Percentiles rank a stretch among this genome's conserved stretches.
phyloP scores from a whole-genome alignment of 2,329 filamentous ascomycete genomes.

The Zelopaecilomyces penicillatus region DNA sequence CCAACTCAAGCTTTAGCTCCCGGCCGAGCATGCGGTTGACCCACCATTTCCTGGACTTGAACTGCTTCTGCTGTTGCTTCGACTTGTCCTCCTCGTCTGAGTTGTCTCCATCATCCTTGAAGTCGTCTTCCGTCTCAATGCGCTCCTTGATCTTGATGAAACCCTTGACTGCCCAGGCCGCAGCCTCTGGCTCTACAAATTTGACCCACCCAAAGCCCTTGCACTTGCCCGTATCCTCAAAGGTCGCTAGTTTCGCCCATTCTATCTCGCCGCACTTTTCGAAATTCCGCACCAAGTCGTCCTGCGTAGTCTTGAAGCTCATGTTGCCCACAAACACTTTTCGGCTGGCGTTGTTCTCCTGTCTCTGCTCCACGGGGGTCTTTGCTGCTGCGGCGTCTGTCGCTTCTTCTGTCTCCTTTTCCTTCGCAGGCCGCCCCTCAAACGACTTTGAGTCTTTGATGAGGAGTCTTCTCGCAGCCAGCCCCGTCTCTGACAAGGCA shows the following conservation, averaged over 20 bases:
- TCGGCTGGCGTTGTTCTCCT: slow-evolving; percentile 54
- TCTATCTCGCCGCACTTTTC: slow-evolving; percentile 74
- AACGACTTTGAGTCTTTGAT: slow-evolving; percentile 92
- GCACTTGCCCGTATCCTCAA: slow-evolving; percentile 95
- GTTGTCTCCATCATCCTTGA: slow-evolving; percentile 39
- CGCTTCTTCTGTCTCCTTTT: slow-evolving; percentile 26
- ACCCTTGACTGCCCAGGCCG: slow-evolving; percentile 63
- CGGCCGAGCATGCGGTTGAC: slow-evolving; percentile 77
- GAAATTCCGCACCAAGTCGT: slow-evolving; percentile 74
- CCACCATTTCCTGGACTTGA: slow-evolving; percentile 65
- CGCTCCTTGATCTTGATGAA: slow-evolving; percentile 65
- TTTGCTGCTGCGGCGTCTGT: slow-evolving; percentile 23
- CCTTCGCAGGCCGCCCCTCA: slow-evolving; percentile 75
- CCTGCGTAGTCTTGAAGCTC: slow-evolving; percentile 71
- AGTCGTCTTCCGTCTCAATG: slow-evolving; percentile 54
- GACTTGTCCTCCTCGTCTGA: slow-evolving; percentile 33
- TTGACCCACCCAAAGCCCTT: slow-evolving; percentile 96
- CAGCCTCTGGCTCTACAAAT: slow-evolving; percentile 71
- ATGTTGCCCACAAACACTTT: slow-evolving; percentile 92
- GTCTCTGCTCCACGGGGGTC: slow-evolving; percentile 25
- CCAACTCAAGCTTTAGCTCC: slow-evolving; percentile 79
- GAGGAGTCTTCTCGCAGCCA: slow-evolving; percentile 69
- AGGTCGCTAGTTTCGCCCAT: slow-evolving; percentile 83
- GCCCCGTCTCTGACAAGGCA: slow-evolving; percentile 73
- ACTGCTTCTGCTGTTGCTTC: slow-evolving; percentile 38